Conservation (phyloP, 352 stramenopile genomes). For the Pythium diclinum region DNA sequence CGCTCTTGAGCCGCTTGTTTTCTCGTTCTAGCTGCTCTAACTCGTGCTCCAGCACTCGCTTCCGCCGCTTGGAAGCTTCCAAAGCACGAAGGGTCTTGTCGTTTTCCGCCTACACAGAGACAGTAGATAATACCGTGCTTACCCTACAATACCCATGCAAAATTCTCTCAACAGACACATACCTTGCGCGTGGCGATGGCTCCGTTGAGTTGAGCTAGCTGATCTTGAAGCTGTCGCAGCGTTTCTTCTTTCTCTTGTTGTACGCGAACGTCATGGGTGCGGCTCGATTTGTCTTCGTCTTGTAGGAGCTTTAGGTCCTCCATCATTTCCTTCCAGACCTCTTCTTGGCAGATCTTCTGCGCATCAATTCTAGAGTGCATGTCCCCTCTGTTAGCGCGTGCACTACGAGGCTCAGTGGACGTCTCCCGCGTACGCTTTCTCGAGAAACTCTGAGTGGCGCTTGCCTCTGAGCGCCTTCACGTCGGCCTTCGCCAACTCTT, state of each 20-base stretch:
- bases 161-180: background rate
- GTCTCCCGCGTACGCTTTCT: slow-evolving; percentile 1
- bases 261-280: background rate
- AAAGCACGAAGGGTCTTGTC: background rate
- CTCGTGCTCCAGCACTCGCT: slow-evolving; percentile 8
- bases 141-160: background rate
- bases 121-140: background rate
- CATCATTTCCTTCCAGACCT: slow-evolving; percentile 10
- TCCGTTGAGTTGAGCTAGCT: background rate
- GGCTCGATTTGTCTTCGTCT: background rate
- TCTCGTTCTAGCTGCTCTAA: background rate
- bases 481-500: background rate
- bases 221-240: background rate
- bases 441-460: background rate
- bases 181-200: slow-evolving; percentile 11
- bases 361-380: background rate
- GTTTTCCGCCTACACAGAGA: background rate
- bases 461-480: background rate
- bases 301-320: slow-evolving; percentile 5
- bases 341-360: background rate
- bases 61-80: slow-evolving; percentile 7
- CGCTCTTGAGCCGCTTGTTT: background rate
- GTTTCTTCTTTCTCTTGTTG: background rate
- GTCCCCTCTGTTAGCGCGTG: background rate
- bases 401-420: background rate